These are phyloP conservation scores for Coniochaeta sp. DNA, from an alignment of 2,329 filamentous ascomycete species.

Conservation along the genomic window DNA sequence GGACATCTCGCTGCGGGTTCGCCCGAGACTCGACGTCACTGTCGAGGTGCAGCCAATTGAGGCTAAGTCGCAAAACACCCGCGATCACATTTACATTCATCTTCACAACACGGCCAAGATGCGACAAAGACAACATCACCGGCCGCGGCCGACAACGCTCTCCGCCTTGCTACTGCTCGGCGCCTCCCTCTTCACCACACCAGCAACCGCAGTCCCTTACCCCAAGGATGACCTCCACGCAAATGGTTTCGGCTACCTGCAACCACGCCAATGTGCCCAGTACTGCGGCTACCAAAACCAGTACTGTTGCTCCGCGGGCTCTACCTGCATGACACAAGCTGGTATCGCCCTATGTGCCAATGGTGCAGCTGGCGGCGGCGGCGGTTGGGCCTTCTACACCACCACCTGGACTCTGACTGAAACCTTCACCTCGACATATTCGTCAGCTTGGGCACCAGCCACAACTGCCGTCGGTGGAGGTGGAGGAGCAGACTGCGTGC, in stretches of 20 bases:
- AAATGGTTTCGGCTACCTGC: conserved; percentile 40
- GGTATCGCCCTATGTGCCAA: conserved; percentile 29
- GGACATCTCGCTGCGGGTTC: not conserved
- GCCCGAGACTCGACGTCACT: not conserved
- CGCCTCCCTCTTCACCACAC: not conserved
- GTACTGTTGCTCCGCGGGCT: conserved; percentile 43
- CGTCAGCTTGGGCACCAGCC: conserved; percentile 37
- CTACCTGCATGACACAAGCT: conserved; percentile 48
- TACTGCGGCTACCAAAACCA: conserved; percentile 48
- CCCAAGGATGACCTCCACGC: conserved; percentile 42
- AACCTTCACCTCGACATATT: conserved; percentile 53
- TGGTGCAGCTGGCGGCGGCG: conserved; percentile 17
- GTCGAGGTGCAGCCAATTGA: not conserved
- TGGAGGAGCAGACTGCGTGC: conserved; percentile 41
- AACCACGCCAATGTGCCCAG: conserved; percentile 38
- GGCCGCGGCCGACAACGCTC: conserved; percentile 13
- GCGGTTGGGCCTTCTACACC: conserved; percentile 31
- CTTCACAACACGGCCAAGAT: conserved; percentile 13
- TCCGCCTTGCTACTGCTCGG: conserved; percentile 26
- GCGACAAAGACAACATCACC: conserved; percentile 21
- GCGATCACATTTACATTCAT: not conserved
- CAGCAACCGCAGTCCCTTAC: conserved; percentile 26
- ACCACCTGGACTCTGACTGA: conserved; percentile 55
- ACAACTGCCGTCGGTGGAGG: conserved; percentile 20
- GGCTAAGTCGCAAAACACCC: not conserved